Base-by-base conservation (phyloP, 164 flowering plant genomes). In the Aristolochia contorta region DNA sequence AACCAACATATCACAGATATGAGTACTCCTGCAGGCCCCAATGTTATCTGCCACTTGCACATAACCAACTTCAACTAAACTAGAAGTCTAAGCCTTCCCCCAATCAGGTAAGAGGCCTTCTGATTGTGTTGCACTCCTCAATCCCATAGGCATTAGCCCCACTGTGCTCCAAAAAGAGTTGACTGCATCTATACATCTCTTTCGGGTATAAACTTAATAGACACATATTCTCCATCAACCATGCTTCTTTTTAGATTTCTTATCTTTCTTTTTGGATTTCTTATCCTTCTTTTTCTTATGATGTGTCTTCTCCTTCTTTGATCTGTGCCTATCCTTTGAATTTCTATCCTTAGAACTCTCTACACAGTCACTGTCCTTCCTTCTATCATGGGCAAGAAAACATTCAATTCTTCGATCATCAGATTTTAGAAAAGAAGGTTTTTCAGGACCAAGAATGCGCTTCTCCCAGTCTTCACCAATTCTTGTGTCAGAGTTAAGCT, bases 371-470 rank as follows among this genome's bases (percentile, higher is more conserved):
- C 74, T 76, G 7, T 41, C 46, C 62, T 78, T 79, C 69, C 70
- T 73, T 23, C 64, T 58, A 32, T 62, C 65, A 37, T 49, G 27
- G 18, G 70, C 51, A 64, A 20, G 47, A 51, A 74, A 76, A 8
- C 76, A 76, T 12, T 79, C 80, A 27, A 80, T 73, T 49, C 71
- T 71, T 18, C 16, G 19, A 1, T 66, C 67, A 33, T 12, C 12
- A 7, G 65, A 54, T 33, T 64, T 77, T 37, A 72, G 65, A 0
- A 65, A 65, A 15, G 77, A 12, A 24, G 96, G 87, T 68, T 72
- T 86, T 59, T 81, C 87, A 15, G 96, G 94, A 51, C 90, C 90
- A 67, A 82, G 72, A 24, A 73, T 69, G 12, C 76, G 77, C 16
- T 57, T 68, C 23, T 71, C 76, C 75, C 75, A 54, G 20, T 67